Percentiles rank a stretch among this genome's conserved stretches.
phyloP scores from a whole-genome alignment of 495 filamentous ascomycete species.

The Pyronema omphalodes region DNA sequence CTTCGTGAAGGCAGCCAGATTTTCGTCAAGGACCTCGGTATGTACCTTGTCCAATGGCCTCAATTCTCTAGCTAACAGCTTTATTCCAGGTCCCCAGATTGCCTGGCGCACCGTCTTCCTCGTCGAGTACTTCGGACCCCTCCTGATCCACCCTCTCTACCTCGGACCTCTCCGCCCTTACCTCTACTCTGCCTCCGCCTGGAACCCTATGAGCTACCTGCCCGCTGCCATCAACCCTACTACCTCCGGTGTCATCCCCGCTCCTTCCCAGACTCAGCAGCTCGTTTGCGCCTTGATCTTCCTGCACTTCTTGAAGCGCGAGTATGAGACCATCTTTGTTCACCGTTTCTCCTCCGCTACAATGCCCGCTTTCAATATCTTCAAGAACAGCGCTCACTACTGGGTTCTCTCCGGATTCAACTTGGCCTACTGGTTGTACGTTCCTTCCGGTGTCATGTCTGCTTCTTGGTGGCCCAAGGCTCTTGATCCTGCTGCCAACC shows the following conservation, averaged over 20 bases:
- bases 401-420: constrained; percentile 69
- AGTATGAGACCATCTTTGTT: constrained; percentile 81
- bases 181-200: constrained; percentile 44
- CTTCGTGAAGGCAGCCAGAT: constrained; percentile 52
- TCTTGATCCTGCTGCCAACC: constrained; percentile 23
- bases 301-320: constrained; percentile 85
- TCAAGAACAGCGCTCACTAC: constrained; percentile 84
- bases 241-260: constrained; percentile 27
- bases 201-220: constrained; percentile 23
- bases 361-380: constrained; percentile 72
- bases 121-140: constrained; percentile 88
- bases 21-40: constrained; percentile 87
- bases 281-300: constrained; percentile 52
- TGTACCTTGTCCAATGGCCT: constrained; percentile 13
- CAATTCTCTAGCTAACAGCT: background rate
- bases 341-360: constrained; percentile 89
- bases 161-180: constrained; percentile 51
- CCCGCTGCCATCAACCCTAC: constrained; percentile 27
- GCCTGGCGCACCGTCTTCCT: constrained; percentile 87
- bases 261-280: constrained; percentile 41
- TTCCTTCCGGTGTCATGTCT: constrained; percentile 36
- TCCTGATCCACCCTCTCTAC: constrained; percentile 64
- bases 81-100: constrained; percentile 58
- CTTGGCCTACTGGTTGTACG: constrained; percentile 71
- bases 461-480: constrained; percentile 19